Evolutionary conservation across 148 eudicot genomes (phyloP).

Genomic region (Camellia sinensis): DNA sequence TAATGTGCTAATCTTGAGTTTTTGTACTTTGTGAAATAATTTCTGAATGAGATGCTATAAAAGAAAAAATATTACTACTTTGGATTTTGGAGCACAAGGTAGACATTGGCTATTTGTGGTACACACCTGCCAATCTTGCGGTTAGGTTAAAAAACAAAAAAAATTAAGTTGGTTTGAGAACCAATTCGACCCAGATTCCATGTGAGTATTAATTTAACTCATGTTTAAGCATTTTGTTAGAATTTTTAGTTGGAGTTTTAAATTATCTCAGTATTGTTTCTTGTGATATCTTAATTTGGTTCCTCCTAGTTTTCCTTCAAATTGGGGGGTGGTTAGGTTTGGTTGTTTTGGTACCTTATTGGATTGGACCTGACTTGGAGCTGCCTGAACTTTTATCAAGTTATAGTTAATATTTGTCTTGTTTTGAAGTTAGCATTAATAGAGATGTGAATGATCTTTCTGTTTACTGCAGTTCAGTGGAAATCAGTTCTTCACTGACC

Average conservation of each 20-base stretch:
- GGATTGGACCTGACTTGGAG: neutral
- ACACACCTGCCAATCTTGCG: neutral
- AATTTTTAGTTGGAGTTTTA: neutral
- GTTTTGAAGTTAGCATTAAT: neutral
- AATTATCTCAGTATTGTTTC: neutral
- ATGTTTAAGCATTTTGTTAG: neutral
- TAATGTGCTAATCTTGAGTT: neutral
- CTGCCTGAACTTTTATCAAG: neutral
- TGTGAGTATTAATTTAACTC: neutral
- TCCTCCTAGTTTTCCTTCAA: neutral
- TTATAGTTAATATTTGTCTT: neutral
- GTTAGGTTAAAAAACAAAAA: too few species aligned
- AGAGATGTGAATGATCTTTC: conserved; percentile 8
- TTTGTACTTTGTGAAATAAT: neutral
- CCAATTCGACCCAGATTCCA: conserved; percentile 2
- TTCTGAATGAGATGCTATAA: neutral
- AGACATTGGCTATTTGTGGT: conserved; percentile 2
- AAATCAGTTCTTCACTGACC: conserved; percentile 86
- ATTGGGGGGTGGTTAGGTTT: neutral
- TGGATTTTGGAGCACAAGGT: conserved; percentile 2
- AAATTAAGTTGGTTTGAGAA: conserved; percentile 3
- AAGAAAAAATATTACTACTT: neutral
- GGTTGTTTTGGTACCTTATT: neutral
- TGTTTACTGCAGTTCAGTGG: conserved; percentile 76
- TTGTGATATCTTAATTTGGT: neutral